Percentiles rank a stretch among this genome's conserved stretches.
Conservation (phyloP, 164 flowering plant genomes). For the Piper longum region DNA sequence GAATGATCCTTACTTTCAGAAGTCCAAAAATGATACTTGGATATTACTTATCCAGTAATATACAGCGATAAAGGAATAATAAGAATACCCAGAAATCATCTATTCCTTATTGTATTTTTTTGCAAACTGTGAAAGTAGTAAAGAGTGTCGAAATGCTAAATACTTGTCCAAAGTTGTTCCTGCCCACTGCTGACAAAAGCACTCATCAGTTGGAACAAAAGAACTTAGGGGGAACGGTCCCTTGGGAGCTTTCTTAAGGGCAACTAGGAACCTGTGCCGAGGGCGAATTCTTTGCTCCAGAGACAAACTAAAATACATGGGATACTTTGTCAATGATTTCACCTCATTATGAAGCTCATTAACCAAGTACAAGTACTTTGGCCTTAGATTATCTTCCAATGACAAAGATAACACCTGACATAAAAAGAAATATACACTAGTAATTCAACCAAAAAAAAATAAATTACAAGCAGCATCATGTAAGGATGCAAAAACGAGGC, state of each 20-base stretch:
- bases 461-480: too few relatives aligned
- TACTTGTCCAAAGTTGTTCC: constrained; percentile 75
- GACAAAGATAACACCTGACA: constrained; percentile 83
- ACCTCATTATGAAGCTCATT: constrained; percentile 83
- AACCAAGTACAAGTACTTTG: constrained; percentile 73
- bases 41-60: neutral
- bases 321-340: constrained; percentile 74
- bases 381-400: constrained; percentile 78
- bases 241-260: constrained; percentile 78
- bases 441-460: too few relatives aligned
- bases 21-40: neutral
- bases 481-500: too few relatives aligned
- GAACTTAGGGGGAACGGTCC: constrained; percentile 94
- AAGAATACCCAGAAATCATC: neutral
- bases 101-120: constrained; percentile 47
- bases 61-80: too few relatives aligned
- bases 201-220: constrained; percentile 83
- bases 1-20: neutral
- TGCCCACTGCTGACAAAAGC: constrained; percentile 91
- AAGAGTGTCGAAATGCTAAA: constrained; percentile 64
- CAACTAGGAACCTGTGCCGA: constrained; percentile 76
- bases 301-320: constrained; percentile 84
- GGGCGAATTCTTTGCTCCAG: constrained; percentile 96
- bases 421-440: neutral
- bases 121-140: constrained; percentile 60